Evolutionary conservation across 495 filamentous ascomycete genomes (phyloP).

Genomic region (Penicillium riverlandense): DNA sequence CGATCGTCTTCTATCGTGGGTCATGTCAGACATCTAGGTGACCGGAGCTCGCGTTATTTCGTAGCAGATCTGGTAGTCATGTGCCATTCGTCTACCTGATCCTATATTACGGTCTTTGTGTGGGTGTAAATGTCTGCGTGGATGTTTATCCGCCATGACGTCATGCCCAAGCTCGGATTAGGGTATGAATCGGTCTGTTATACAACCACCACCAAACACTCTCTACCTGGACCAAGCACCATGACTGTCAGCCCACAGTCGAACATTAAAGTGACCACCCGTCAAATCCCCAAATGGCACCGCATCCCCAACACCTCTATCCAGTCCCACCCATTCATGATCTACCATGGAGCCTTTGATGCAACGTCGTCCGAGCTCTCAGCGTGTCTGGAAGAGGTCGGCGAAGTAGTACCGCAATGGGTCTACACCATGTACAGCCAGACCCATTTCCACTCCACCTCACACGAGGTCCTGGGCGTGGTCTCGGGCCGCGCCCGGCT

Average conservation of each 20-base stretch:
- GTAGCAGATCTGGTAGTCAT: too few relatives aligned
- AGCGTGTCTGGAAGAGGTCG: conserved; percentile 40
- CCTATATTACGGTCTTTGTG: too few relatives aligned
- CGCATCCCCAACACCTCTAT: conserved; percentile 61
- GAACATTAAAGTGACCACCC: conserved; percentile 44
- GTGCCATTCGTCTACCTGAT: too few relatives aligned
- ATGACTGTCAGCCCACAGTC: conserved; percentile 38
- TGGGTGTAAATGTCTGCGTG: too few relatives aligned
- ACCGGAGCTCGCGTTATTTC: too few relatives aligned
- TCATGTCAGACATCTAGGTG: too few relatives aligned
- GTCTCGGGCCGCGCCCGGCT: conserved; percentile 50
- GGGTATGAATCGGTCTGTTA: too few relatives aligned
- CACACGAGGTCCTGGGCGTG: conserved; percentile 60
- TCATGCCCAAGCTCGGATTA: too few relatives aligned
- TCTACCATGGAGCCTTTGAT: conserved; percentile 50
- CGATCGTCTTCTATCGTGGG: too few relatives aligned
- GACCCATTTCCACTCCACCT: conserved; percentile 60
- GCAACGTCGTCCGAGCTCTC: conserved; percentile 43
- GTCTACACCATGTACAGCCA: conserved; percentile 58
- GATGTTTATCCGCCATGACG: too few relatives aligned
- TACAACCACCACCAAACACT: too few relatives aligned
- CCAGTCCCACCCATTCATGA: conserved; percentile 53
- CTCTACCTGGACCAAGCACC: neutral
- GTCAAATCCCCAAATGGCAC: conserved; percentile 51
- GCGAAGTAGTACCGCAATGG: conserved; percentile 58